phyloP scores from a whole-genome alignment of 2,329 filamentous ascomycete species.

The Grosmannia penicillata region DNA sequence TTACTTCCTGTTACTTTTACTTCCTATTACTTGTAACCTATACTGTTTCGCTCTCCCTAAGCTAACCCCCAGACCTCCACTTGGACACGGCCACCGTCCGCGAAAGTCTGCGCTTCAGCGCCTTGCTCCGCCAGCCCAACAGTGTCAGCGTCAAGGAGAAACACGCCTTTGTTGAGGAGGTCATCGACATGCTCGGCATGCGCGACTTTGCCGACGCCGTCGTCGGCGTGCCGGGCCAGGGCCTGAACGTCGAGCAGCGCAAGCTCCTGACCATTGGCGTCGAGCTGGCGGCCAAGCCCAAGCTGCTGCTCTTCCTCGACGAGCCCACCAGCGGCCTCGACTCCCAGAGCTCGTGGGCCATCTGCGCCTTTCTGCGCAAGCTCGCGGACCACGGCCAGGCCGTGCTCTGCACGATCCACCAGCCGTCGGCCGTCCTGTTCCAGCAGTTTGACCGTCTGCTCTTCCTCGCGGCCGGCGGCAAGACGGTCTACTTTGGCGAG shows the following conservation, averaged over 20 bases:
- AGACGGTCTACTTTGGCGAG: conserved; percentile 65
- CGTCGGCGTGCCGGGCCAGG: conserved; percentile 80
- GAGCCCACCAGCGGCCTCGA: conserved; percentile 94
- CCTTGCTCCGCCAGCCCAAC: conserved; percentile 68
- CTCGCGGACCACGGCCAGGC: conserved; percentile 79
- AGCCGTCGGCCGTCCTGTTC: conserved; percentile 91
- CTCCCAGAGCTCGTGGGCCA: conserved; percentile 85
- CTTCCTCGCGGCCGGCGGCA: conserved; percentile 62
- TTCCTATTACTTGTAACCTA: no score
- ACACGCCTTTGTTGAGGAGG: conserved; percentile 77
- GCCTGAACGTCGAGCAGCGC: conserved; percentile 55
- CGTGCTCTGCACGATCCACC: conserved; percentile 93
- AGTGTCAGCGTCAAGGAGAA: conserved; percentile 61
- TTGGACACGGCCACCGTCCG: conserved; percentile 71
- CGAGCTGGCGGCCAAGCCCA: conserved; percentile 85
- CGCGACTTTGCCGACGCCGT: conserved; percentile 78
- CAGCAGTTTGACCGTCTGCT: conserved; percentile 76
- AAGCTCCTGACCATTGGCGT: conserved; percentile 78
- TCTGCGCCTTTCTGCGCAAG: conserved; percentile 75
- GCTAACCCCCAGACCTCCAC: conserved; percentile 44
- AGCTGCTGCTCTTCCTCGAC: conserved; percentile 79
- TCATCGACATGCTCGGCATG: conserved; percentile 86
- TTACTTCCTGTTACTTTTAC: no score
- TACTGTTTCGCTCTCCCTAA: neutral
- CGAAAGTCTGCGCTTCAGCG: conserved; percentile 76